phyloP scores from a whole-genome alignment of 768 basidiomycete genomes.

The Obba rivulosa region DNA sequence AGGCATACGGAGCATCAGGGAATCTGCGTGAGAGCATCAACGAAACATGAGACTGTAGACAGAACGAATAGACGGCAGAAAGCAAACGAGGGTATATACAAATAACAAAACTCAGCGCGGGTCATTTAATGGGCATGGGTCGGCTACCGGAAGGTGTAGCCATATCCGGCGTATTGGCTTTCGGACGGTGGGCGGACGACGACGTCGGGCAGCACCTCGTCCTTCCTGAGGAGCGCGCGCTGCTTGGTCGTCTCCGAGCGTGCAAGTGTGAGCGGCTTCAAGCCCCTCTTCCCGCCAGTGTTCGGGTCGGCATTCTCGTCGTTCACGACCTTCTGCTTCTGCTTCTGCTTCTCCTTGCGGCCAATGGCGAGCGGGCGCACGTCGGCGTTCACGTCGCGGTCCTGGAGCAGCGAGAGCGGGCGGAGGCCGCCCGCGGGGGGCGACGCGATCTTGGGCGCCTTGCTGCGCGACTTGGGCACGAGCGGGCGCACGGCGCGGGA shows the following conservation, averaged over 20 bases:
- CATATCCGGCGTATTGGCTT: slow-evolving; percentile 38
- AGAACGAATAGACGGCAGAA: background rate
- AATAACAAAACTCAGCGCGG: slow-evolving; percentile 8
- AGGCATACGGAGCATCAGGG: slow-evolving; percentile 2
- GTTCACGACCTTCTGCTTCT: slow-evolving; percentile 26
- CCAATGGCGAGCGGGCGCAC: slow-evolving; percentile 54
- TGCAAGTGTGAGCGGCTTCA: slow-evolving; percentile 56
- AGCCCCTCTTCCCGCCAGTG: slow-evolving; percentile 36
- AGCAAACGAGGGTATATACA: slow-evolving; percentile 7
- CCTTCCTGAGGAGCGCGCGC: slow-evolving; percentile 50
- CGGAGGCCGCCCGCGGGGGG: slow-evolving; percentile 45
- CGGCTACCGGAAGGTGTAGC: slow-evolving; percentile 33
- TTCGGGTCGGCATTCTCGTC: slow-evolving; percentile 20
- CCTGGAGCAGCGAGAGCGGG: slow-evolving; percentile 57
- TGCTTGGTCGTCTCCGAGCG: slow-evolving; percentile 61
- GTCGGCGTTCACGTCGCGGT: slow-evolving; percentile 42
- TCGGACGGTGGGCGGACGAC: slow-evolving; percentile 57
- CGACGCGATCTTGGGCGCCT: slow-evolving; percentile 33
- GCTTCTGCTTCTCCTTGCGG: slow-evolving; percentile 41
- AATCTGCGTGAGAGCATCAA: slow-evolving; percentile 4
- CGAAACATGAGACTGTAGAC: slow-evolving; percentile 1
- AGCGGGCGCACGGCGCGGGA: slow-evolving; percentile 41
- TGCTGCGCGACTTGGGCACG: slow-evolving; percentile 50
- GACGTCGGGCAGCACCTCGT: slow-evolving; percentile 54
- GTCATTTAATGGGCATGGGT: background rate